Base-by-base conservation (phyloP, 371 early-diverging fungal species). In the Syncephalis fuscata region DNA sequence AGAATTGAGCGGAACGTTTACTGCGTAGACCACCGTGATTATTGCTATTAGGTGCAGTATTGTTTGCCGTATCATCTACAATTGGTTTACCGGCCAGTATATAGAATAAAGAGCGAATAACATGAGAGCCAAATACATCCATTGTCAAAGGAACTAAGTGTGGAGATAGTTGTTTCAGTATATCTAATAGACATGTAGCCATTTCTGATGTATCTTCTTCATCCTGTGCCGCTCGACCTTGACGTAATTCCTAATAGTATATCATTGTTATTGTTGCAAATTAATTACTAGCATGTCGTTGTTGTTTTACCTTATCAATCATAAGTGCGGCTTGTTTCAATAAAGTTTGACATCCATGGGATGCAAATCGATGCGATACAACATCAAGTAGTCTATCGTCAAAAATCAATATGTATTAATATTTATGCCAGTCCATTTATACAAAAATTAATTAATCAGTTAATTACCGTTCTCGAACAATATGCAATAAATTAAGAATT, bases 261-360 rank as follows among this genome's bases (percentile, higher is more conserved):
- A 32, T 32, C 11, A 32, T 32, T 32, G 32, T 32, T 32, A 32
- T 32, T 32, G 32, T 32, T 32, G 32, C 4, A 32, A 11, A 32
- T 32, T 7, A 32, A 11, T 32, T 7, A 32, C 32, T 32, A 32
- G 11, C 11, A 4, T 7, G 11, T 32, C 4, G 7, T 32, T 32
- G 32, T 32, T 4, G 11, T 32, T 11, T 32, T 32, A 32, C 32
- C 32, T 32, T 32, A 32, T 32, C 32, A 11, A 41, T n/a, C 21
- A 41, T 21, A 8, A 16, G 19, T 19, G 41, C 41, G 7, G 41
- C 41, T 21, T 19, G 21, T 19, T 21, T 68, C 46, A 87, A 58
- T 10, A 86, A 53, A 1, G 85, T 82, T 59, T 90, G 90, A 45
- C 73, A 71, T 1, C 85, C 87, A 46, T 90, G 90, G 1, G 88